Conservation (phyloP, 208 protist genomes). For the Acanthamoeba triangularis region DNA sequence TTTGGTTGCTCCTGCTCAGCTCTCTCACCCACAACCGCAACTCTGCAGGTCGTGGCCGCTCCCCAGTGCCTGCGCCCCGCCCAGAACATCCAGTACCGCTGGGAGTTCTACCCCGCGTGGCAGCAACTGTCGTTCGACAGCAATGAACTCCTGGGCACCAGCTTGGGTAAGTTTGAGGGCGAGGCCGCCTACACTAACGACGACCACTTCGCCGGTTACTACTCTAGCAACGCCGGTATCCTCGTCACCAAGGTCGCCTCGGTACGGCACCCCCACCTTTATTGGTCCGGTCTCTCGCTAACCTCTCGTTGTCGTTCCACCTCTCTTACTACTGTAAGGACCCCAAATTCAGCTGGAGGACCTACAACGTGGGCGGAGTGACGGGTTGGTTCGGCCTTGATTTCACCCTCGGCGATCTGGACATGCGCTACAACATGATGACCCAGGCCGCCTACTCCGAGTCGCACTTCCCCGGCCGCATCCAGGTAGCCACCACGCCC, state of each 20-base stretch:
- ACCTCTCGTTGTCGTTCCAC: too few species aligned
- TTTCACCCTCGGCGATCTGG: not conserved
- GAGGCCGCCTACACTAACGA: not conserved
- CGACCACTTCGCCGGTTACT: not conserved
- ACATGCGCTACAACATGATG: not conserved
- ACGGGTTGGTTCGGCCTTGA: not conserved
- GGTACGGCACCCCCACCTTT: not conserved
- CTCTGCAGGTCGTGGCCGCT: not conserved
- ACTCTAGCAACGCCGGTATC: not conserved
- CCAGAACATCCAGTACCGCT: not conserved
- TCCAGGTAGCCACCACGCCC: not conserved
- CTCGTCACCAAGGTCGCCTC: not conserved
- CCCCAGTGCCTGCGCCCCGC: not conserved
- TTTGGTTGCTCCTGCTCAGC: not conserved
- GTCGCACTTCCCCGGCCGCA: not conserved
- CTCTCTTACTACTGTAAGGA: not conserved
- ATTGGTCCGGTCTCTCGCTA: too few species aligned
- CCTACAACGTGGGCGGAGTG: not conserved
- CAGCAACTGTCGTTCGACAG: not conserved
- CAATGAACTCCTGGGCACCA: not conserved
- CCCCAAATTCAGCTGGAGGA: not conserved
- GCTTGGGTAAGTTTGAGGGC: not conserved
- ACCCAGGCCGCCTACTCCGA: slow-evolving; percentile 5
- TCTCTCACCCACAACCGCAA: not conserved
- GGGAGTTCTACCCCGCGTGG: not conserved